Evolutionary conservation across 371 early-diverging fungal genomes (phyloP), one percentile per base, ranked within the genome.

Genomic region (Lichtheimia corymbifera): DNA sequence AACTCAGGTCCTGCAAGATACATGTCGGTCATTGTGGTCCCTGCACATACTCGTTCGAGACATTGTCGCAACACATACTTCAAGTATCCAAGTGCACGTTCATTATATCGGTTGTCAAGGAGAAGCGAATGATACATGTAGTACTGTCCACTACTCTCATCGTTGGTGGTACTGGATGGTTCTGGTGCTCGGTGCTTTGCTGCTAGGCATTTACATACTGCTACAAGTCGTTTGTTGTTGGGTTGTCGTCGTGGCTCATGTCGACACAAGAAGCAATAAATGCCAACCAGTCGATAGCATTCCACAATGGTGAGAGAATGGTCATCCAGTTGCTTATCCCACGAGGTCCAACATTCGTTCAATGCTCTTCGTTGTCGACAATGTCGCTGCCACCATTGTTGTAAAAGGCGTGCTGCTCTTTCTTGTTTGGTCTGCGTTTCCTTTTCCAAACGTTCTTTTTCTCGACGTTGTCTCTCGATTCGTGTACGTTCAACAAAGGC

Each of bases 1-100:
- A 85, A 70, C 64, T 85, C 85, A 22, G 79, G 70, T 0, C 83
- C 80, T 22, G 76, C 70, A 13, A 74, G 60, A 35, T 71, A 72
- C 1, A 70, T 58, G 20, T 49, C 27, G 43, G 17, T 49, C 24
- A 3, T 62, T 55, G n/a, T 69, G 61, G 43, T 63, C 45, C 12
- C 52, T 58, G 59, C 30, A 24, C 60, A 61, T 24, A 69, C 65
- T 9, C 63, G 61, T 5, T 50, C 41, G 12, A 76, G 63, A 22
- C 73, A 76, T 58, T 68, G 63, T 17, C 64, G 56, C 12, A 76
- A 63, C 4, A 74, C 44, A 0, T 30, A 7, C 22, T 66, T 50
- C 7, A 80, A 40, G n/a, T 74, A 74, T 5, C 42, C 44, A 18
- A 50, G 27, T 12, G 80, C 66, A 18, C 47, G 53, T 1, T 14